Conservation (phyloP, 495 filamentous ascomycete genomes). For the Opeltia flavorubescens region DNA sequence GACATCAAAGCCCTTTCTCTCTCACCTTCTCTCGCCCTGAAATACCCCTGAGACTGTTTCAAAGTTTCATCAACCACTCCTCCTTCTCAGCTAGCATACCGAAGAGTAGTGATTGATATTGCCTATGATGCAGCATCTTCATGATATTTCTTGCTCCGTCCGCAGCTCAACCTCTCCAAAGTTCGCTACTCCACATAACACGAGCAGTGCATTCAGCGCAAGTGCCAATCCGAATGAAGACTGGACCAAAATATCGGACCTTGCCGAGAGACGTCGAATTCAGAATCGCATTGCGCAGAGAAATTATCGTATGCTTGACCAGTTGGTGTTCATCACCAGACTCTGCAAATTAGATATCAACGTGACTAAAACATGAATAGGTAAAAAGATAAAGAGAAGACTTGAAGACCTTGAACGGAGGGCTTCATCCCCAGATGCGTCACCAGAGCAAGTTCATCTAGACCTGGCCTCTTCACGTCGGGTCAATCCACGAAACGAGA, state of each 20-base stretch:
- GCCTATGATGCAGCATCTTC: constrained; percentile 14
- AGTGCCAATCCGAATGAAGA: constrained; percentile 95
- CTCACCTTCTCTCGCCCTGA: not conserved
- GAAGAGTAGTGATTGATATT: too few species aligned
- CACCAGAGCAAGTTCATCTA: constrained; percentile 48
- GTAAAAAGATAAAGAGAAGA: constrained; percentile 97
- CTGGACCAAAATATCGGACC: constrained; percentile 98
- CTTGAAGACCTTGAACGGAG: constrained; percentile 91
- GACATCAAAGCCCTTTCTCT: not conserved
- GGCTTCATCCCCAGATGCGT: constrained; percentile 67
- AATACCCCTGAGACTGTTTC: not conserved
- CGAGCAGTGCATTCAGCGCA: constrained; percentile 91
- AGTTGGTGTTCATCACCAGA: not conserved
- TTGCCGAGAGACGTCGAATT: constrained; percentile 85
- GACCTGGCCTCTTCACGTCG: constrained; percentile 24
- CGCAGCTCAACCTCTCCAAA: constrained; percentile 31
- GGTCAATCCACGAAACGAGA: constrained; percentile 22
- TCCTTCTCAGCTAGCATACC: not conserved
- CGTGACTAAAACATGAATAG: constrained; percentile 30
- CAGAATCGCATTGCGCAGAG: constrained; percentile 96
- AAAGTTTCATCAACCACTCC: not conserved
- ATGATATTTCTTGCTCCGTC: constrained; percentile 12
- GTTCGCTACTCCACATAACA: constrained; percentile 53
- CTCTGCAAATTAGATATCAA: not conserved
- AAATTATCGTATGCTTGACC: constrained; percentile 75